Percentiles rank a stretch among this genome's conserved stretches.
Evolutionary conservation across 257 asterid species (phyloP).

Genomic region (Plantago elongata): DNA sequence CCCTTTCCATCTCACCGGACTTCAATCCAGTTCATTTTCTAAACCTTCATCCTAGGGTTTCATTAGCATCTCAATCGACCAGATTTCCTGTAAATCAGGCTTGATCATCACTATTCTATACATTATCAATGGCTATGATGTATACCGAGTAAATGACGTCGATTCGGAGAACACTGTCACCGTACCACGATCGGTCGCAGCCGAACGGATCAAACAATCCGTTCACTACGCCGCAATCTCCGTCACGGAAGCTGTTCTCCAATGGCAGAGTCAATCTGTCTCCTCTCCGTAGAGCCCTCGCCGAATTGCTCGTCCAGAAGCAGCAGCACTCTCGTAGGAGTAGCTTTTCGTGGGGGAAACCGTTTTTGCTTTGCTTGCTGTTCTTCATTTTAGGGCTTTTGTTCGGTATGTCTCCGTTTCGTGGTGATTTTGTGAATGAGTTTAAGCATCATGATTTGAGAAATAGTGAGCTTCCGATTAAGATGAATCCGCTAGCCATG

Average conservation of each 20-base stretch:
- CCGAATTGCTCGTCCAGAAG: too few species aligned
- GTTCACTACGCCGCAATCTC: conserved; percentile 43
- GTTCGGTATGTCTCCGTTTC: conserved; percentile 76
- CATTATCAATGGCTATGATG: too few species aligned
- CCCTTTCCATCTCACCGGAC: too few species aligned
- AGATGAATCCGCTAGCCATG: conserved; percentile 27
- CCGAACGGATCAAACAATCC: conserved; percentile 53
- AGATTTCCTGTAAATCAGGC: too few species aligned
- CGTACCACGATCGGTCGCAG: conserved; percentile 61
- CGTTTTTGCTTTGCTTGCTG: conserved; percentile 52
- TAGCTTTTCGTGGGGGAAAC: conserved; percentile 49
- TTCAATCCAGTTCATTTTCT: too few species aligned
- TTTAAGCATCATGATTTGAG: conserved; percentile 7
- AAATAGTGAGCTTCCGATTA: conserved; percentile 35
- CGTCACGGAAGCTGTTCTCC: conserved; percentile 39
- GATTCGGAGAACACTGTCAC: conserved; percentile 83
- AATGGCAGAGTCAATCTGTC: too few species aligned
- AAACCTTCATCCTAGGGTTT: too few species aligned
- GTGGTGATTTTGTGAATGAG: conserved; percentile 17
- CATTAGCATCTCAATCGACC: too few species aligned
- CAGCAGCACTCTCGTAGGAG: background rate
- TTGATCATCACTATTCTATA: too few species aligned
- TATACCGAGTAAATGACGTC: conserved; percentile 60
- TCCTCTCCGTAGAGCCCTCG: too few species aligned
- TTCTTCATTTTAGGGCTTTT: conserved; percentile 74